A percentile compares a stretch with the other conserved stretches of the same genome.
These are phyloP conservation scores for Monilinia laxa DNA, from an alignment of 2,329 filamentous ascomycete genomes.

Conservation along the genomic window DNA sequence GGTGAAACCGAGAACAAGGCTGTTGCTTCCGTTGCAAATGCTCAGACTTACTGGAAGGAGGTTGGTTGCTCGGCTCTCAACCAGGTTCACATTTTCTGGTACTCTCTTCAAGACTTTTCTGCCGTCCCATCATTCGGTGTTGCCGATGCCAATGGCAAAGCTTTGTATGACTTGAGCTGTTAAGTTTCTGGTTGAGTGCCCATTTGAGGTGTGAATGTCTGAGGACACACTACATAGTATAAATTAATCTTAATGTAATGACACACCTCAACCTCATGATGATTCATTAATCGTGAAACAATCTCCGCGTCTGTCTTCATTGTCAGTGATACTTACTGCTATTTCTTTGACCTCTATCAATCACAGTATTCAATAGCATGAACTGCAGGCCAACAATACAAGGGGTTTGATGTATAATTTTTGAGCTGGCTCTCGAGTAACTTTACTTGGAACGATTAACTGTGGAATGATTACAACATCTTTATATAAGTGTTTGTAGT, in stretches of 20 bases:
- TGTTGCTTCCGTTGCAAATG: constrained; percentile 55
- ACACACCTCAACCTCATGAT: neutral
- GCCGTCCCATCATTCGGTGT: constrained; percentile 44
- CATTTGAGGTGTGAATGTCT: neutral
- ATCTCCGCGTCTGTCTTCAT: neutral
- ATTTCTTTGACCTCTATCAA: neutral
- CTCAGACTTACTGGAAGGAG: constrained; percentile 62
- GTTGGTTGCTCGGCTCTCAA: constrained; percentile 59
- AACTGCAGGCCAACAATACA: too few relatives aligned
- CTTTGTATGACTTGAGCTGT: constrained; percentile 35
- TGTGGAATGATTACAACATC: too few relatives aligned
- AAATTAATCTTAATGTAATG: constrained; percentile 14
- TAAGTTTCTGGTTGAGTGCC: neutral
- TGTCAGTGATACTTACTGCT: neutral
- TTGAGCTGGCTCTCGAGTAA: too few relatives aligned
- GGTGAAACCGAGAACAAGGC: constrained; percentile 56
- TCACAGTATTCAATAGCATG: too few relatives aligned
- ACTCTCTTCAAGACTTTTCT: constrained; percentile 57
- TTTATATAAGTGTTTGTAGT: too few relatives aligned
- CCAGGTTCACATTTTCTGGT: constrained; percentile 60
- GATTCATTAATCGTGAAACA: neutral
- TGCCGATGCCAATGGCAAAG: constrained; percentile 38
- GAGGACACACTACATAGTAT: neutral
- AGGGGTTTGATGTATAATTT: too few relatives aligned
- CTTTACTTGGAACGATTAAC: too few relatives aligned